phyloP scores from a whole-genome alignment of 176 grass and related monocot genomes.

The Zea luxurians region DNA sequence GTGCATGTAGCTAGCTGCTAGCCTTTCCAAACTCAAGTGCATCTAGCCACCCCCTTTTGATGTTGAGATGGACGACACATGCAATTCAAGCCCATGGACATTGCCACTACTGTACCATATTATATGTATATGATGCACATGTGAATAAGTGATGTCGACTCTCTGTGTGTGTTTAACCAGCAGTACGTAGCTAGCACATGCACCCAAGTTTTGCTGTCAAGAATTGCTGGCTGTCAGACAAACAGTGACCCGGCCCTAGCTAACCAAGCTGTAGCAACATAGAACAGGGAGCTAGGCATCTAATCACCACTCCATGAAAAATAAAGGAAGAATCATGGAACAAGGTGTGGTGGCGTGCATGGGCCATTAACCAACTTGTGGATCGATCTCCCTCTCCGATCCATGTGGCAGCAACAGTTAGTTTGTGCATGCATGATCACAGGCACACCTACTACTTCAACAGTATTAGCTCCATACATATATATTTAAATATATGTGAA shows the following conservation, averaged over 20 bases:
- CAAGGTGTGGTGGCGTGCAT: neutral
- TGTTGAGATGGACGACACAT: neutral
- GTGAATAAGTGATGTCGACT: neutral
- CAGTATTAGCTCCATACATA: conserved; percentile 31
- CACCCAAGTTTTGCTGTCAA: neutral
- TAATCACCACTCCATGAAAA: conserved; percentile 29
- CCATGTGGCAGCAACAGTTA: conserved; percentile 22
- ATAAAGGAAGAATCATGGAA: conserved; percentile 26
- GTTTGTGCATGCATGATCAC: conserved; percentile 18
- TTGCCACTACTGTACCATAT: no score
- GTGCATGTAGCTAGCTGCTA: conserved; percentile 19
- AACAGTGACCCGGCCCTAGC: conserved; percentile 16
- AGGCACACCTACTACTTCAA: conserved; percentile 23
- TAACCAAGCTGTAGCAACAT: neutral
- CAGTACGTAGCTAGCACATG: neutral
- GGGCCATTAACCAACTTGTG: no score
- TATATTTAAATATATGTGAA: neutral
- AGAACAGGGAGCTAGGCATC: conserved; percentile 7
- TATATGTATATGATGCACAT: neutral
- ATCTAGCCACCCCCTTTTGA: neutral
- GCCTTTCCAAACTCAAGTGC: conserved; percentile 32
- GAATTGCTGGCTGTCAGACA: conserved; percentile 14
- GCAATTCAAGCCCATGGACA: no score
- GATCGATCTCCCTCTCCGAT: neutral
- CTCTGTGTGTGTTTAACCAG: neutral